Percentiles rank a stretch among this genome's conserved stretches.
Conservation (phyloP, 768 basidiomycete species). For the Naganishia randhawae region DNA sequence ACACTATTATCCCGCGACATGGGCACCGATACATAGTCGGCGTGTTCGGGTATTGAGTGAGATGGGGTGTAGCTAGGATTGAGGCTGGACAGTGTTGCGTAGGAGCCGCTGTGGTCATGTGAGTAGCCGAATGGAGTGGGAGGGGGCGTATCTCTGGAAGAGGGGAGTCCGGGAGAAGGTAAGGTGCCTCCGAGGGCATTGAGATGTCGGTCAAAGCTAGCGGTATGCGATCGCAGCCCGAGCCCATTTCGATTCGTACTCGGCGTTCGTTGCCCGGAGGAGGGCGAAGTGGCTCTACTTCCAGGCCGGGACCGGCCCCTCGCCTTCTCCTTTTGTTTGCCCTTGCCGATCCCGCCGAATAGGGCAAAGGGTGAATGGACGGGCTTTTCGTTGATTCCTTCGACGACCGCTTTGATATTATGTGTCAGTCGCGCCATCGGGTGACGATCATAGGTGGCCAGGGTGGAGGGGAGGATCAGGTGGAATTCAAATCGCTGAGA, state of each 20-base stretch:
- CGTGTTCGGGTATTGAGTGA: constrained; percentile 15
- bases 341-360: constrained; percentile 25
- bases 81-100: constrained; percentile 14
- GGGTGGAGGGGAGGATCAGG: constrained; percentile 41
- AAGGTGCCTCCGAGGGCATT: neutral
- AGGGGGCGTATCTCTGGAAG: neutral
- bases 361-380: constrained; percentile 20
- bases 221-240: constrained; percentile 2
- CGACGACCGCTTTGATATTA: constrained; percentile 34
- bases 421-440: constrained; percentile 36
- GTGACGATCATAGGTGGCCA: constrained; percentile 41
- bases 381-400: constrained; percentile 31
- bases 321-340: constrained; percentile 25
- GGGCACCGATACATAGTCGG: constrained; percentile 20
- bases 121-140: constrained; percentile 16
- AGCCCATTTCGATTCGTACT: constrained; percentile 1
- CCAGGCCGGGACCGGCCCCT: constrained; percentile 22
- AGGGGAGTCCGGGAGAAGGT: neutral
- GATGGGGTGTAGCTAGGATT: constrained; percentile 19
- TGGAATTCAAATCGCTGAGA: constrained; percentile 42
- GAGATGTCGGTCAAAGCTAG: constrained; percentile 8
- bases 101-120: constrained; percentile 11
- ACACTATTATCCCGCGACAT: constrained; percentile 22
- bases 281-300: constrained; percentile 31
- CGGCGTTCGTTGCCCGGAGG: constrained; percentile 20